Base-by-base conservation (phyloP, 2,329 filamentous ascomycete genomes). In the Colletotrichum sp. region DNA sequence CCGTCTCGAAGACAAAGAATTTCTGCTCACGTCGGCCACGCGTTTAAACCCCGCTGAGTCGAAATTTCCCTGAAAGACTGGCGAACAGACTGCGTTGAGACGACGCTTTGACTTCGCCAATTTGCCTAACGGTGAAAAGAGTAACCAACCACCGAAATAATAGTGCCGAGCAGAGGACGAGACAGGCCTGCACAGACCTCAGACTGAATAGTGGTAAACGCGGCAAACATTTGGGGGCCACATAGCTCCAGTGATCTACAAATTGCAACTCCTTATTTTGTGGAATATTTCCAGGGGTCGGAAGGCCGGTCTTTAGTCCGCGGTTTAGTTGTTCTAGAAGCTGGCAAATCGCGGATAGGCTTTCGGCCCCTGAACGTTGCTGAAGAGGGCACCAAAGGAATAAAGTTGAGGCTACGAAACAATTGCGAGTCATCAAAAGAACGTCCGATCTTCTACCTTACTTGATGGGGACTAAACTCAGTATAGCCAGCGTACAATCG, bases 361-460 rank as follows among this genome's bases (percentile, higher is more conserved):
- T 49, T 49, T 49, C 44, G 44, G 44, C n/a, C n/a, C 2, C 10
- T 10, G n/a, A 49, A 49, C n/a, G 18, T 49, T 49, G 44, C 44
- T 49, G 44, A 49, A 21, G 44, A 3, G 6, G n/a, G n/a, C 59
- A 5, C 28, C 12, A 18, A 10, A 9, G 24, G 18, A 55, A 28
- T 71, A 71, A 21, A 67, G 69, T 71, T 71, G 69, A 39, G 44
- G 21, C 62, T 59, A 59, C 49, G 44, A 71, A 71, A 71, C 69
- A 24, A n/a, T 39, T 28, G 18, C 44, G 62, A 67, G 69, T 71
- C 69, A 71, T 55, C 34, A 21, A 18, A 28, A 8, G 21, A 6
- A 16, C 59, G n/a, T 55, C 52, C 15, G 44, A 49, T 49, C 44
- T 49, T 49, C 18, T 49, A 21, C 44, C 44, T 49, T 49, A 49